Evolutionary conservation across 176 grass and related monocot genomes (phyloP).

Genomic region (Rhynchospora tenuis): DNA sequence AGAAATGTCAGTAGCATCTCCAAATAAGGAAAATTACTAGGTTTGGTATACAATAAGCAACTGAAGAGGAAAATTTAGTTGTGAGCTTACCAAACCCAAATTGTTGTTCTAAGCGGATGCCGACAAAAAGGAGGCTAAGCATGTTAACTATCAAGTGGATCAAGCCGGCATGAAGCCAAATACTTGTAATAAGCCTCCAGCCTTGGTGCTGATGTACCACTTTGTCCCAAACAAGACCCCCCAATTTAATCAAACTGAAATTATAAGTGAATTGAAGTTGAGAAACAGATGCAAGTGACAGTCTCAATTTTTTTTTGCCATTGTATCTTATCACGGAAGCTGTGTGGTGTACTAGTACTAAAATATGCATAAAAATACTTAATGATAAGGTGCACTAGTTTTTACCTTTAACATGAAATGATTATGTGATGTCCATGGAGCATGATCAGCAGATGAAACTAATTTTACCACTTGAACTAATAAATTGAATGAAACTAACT

Average conservation of each 20-base stretch:
- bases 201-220: constrained; percentile 77
- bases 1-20: neutral
- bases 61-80: neutral
- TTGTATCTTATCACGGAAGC: neutral
- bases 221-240: constrained; percentile 86
- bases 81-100: constrained; percentile 85
- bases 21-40: neutral
- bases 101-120: constrained; percentile 92
- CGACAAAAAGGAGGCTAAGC: constrained; percentile 88
- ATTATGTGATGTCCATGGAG: no score
- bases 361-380: neutral
- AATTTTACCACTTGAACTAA: neutral
- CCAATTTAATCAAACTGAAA: constrained; percentile 70
- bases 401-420: no score
- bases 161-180: constrained; percentile 84
- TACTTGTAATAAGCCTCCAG: constrained; percentile 75
- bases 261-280: neutral
- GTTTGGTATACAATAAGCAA: neutral
- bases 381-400: no score
- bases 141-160: constrained; percentile 96
- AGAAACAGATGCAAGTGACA: neutral
- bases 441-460: no score
- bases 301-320: neutral
- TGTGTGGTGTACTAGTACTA: neutral
- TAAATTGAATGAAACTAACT: neutral